These are phyloP conservation scores for Hyaloperonospora arabidopsidis DNA, from an alignment of 352 stramenopile genomes.

Conservation along the genomic window DNA sequence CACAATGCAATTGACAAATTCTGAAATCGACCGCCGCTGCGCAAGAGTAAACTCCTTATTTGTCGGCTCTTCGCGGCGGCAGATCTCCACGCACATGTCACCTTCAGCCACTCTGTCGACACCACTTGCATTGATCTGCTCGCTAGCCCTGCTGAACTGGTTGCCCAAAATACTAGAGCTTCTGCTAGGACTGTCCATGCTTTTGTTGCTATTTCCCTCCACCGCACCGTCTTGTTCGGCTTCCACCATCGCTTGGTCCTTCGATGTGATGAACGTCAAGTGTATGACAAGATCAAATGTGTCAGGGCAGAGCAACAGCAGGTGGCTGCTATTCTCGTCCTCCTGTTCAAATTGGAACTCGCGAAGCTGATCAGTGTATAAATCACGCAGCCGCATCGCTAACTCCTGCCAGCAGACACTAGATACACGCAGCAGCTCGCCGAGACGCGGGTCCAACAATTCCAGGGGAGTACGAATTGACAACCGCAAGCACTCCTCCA, in stretches of 20 bases:
- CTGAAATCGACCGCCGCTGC: conserved; percentile 71
- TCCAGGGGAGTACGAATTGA: conserved; percentile 77
- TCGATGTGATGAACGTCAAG: conserved; percentile 54
- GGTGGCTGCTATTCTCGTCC: conserved; percentile 57
- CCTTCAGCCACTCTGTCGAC: conserved; percentile 27
- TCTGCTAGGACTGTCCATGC: conserved; percentile 13
- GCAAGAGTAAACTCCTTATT: conserved; percentile 76
- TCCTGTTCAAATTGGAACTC: conserved; percentile 83
- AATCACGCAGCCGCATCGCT: conserved; percentile 55
- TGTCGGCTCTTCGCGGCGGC: conserved; percentile 66
- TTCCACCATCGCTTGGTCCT: conserved; percentile 12
- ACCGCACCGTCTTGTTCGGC: conserved; percentile 6
- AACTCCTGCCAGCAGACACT: conserved; percentile 78
- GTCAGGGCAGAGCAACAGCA: conserved; percentile 73
- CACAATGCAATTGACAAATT: conserved; percentile 84
- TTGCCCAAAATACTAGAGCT: conserved; percentile 22
- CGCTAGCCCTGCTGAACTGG: conserved; percentile 10
- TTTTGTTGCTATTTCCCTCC: conserved; percentile 16
- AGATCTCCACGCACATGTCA: conserved; percentile 69
- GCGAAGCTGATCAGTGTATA: conserved; percentile 72
- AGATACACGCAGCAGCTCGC: conserved; percentile 54
- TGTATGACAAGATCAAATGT: conserved; percentile 86
- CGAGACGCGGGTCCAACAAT: conserved; percentile 63
- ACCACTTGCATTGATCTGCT: conserved; percentile 19
- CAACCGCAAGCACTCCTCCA: conserved; percentile 75